Conservation (phyloP, 2,329 filamentous ascomycete species). For the Colletotrichum kahawae region DNA sequence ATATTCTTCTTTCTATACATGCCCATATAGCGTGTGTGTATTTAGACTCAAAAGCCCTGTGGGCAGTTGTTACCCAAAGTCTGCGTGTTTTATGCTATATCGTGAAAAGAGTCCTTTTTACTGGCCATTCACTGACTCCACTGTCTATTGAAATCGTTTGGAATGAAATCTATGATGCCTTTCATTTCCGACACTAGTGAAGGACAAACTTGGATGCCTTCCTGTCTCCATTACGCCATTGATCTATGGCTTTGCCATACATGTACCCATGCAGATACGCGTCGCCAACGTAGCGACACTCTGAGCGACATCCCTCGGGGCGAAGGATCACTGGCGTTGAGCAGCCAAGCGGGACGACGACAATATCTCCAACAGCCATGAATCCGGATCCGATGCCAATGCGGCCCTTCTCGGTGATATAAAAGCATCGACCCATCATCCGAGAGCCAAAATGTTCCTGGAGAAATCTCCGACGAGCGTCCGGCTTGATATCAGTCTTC, state of each 20-base stretch:
- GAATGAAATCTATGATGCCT: not conserved
- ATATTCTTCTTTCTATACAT: conserved; percentile 12
- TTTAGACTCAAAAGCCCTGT: conserved; percentile 1
- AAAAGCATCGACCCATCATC: conserved; percentile 30
- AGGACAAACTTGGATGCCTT: conserved; percentile 36
- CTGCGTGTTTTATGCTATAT: not conserved
- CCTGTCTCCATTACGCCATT: conserved; percentile 46
- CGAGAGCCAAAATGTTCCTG: conserved; percentile 21
- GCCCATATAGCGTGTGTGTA: not conserved
- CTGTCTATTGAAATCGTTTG: no score
- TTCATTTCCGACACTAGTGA: not conserved
- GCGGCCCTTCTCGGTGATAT: conserved; percentile 23
- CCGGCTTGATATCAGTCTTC: not conserved
- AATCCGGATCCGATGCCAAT: conserved; percentile 37
- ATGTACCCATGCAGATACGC: conserved; percentile 39
- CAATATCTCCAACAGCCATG: conserved; percentile 31
- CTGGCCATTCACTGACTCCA: no score
- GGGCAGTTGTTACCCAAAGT: not conserved
- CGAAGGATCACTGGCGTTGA: conserved; percentile 36
- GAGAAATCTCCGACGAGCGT: conserved; percentile 16
- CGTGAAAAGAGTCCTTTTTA: not conserved
- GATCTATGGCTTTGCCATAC: conserved; percentile 33
- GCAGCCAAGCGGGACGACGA: conserved; percentile 40
- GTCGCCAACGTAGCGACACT: conserved; percentile 37
- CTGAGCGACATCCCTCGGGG: conserved; percentile 25